These are phyloP conservation scores for Apiospora saccharicola DNA, from an alignment of 2,329 filamentous ascomycete species.

Conservation along the genomic window DNA sequence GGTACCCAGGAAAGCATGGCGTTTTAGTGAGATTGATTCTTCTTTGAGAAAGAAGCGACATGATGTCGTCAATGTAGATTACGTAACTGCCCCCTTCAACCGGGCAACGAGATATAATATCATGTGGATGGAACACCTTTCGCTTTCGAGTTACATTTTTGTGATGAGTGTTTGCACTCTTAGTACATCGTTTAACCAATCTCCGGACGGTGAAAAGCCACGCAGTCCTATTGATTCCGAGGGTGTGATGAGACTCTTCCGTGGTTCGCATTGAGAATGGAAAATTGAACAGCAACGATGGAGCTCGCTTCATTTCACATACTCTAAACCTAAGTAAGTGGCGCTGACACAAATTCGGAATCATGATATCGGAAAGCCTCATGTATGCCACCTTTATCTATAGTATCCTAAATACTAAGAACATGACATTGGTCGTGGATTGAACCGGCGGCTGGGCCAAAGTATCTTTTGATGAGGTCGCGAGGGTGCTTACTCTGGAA, in stretches of 20 bases:
- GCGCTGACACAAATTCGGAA: neutral
- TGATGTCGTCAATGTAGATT: conserved; percentile 21
- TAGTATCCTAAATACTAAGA: neutral
- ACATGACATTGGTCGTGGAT: neutral
- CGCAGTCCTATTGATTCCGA: neutral
- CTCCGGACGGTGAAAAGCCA: neutral
- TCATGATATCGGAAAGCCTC: neutral
- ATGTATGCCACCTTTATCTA: neutral
- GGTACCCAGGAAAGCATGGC: conserved; percentile 42
- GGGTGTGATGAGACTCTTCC: neutral
- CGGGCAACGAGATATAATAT: conserved; percentile 21
- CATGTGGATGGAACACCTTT: neutral
- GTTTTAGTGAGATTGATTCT: conserved; percentile 38
- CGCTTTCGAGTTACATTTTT: no score
- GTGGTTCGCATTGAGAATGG: conserved; percentile 5
- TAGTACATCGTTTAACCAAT: neutral
- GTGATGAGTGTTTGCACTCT: neutral
- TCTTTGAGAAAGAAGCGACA: conserved; percentile 19
- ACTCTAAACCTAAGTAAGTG: conserved; percentile 7
- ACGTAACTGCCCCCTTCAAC: conserved; percentile 22
- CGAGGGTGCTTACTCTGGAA: conserved; percentile 7
- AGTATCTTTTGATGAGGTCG: conserved; percentile 16
- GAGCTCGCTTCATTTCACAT: conserved; percentile 10
- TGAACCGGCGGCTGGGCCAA: neutral
- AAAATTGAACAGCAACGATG: neutral